Base-by-base conservation (phyloP, 768 basidiomycete species). In the Fistulinella prunicolor region DNA sequence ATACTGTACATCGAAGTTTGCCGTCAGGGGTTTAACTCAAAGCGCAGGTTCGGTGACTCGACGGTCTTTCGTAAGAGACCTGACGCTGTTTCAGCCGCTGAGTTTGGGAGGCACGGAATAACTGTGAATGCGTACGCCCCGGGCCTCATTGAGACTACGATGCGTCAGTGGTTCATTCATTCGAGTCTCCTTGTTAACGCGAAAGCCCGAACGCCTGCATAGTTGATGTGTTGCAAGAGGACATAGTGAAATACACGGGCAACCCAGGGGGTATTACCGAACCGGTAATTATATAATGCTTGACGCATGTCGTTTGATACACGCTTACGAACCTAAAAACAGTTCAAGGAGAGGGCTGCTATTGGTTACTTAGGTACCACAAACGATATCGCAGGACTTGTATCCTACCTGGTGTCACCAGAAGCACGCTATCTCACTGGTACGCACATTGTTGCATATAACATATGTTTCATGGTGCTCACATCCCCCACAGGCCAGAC, bases 1-100 rank as follows among this genome's bases (percentile, higher is more conserved):
- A 6, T 77, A 77, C 48, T 57, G 54, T 35, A 56, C 66, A 0
- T 69, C 68, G 4, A 76, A 78, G 55, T 75, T 74, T 52, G 73
- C 73, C 3, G 42, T 78, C 0, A 62, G 73, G 22, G 73, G 70
- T 14, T 53, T 77, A 22, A 75, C 76, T 1, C 73, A 75, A 43
- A 48, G 55, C 3, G 54, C 63, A 46, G 63, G 63, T 64, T 26
- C 12, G 50, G 23, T 30, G 0, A 8, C 5, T 14, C 28, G 17
- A 19, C 0, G 22, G 14, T 20, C 6, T 10, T 38, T 3, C 8
- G 32, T 19, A 13, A 34, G 12, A 24, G 32, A 17, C 3, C n/a
- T 51, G 22, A 60, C n/a, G 16, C 22, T 30, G 1, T n/a, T 12
- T 12, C 17, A 72, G 70, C 71, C 3, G 5, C 47, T 19, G 70